A percentile compares a stretch with the other conserved stretches of the same genome.
phyloP scores from a whole-genome alignment of 2,329 filamentous ascomycete genomes.

The Colletotrichum sp. region DNA sequence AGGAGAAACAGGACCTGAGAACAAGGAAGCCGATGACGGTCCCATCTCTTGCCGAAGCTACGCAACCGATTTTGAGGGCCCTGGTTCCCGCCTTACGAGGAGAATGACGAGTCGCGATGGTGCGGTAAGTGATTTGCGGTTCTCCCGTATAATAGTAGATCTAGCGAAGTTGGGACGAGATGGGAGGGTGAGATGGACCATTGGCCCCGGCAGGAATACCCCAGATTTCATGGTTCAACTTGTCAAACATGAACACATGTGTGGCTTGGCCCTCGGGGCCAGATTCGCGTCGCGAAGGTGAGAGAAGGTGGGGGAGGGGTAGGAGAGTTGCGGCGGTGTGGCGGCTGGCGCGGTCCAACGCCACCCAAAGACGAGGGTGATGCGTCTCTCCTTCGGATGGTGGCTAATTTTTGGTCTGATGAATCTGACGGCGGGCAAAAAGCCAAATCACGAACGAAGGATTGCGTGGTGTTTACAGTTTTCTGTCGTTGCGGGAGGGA shows the following conservation, averaged over 20 bases:
- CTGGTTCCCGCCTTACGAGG: not conserved
- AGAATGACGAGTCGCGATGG: not conserved
- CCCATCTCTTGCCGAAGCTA: not conserved
- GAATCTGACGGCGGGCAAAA: not conserved
- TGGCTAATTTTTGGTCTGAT: not conserved
- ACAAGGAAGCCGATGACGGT: not conserved
- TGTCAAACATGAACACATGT: conserved; percentile 3
- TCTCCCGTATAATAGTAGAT: not conserved
- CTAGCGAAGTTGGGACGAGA: not conserved
- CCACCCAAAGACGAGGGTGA: not conserved
- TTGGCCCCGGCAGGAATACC: not conserved
- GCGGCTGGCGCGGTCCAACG: not conserved
- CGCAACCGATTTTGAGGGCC: not conserved
- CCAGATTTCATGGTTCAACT: conserved; percentile 5
- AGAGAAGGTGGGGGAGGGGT: not conserved
- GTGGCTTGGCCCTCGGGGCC: not conserved
- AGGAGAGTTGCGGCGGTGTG: not conserved
- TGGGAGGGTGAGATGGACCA: not conserved
- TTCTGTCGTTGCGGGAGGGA: not conserved
- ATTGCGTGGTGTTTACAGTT: not conserved
- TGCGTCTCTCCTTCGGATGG: not conserved
- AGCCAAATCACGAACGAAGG: not conserved
- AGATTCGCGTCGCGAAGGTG: conserved; percentile 9
- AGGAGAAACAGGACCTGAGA: not conserved
- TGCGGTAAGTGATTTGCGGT: not conserved